Evolutionary conservation across 139 green algal genomes (phyloP).

Genomic region (Coelastrella sp.): DNA sequence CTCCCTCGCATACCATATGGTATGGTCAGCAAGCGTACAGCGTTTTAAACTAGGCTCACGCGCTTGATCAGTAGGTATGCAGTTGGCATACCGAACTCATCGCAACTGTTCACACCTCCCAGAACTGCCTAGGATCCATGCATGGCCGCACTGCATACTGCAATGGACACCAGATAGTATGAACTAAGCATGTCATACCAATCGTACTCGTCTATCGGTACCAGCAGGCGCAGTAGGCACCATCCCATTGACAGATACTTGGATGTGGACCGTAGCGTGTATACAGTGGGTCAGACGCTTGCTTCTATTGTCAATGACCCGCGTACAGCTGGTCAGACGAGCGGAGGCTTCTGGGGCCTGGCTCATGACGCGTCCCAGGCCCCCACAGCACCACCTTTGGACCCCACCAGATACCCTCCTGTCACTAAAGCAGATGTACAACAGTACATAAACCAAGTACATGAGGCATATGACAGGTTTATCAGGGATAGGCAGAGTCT

Average conservation of each 20-base stretch:
- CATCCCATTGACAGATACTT: conserved; percentile 7
- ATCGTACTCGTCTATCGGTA: conserved; percentile 10
- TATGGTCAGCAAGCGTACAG: too few species aligned
- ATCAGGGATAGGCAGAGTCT: conserved; percentile 56
- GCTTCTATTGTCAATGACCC: conserved; percentile 68
- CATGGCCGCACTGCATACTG: not conserved
- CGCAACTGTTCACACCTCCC: too few species aligned
- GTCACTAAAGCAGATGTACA: conserved; percentile 56
- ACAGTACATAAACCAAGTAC: conserved; percentile 56
- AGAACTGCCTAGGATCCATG: not conserved
- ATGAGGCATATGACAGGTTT: conserved; percentile 57
- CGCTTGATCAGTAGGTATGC: too few species aligned
- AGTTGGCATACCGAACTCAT: too few species aligned
- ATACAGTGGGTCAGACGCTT: conserved; percentile 63
- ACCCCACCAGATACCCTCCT: conserved; percentile 62
- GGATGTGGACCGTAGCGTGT: conserved; percentile 52
- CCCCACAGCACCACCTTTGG: conserved; percentile 55
- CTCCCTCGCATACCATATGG: too few species aligned
- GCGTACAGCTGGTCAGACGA: conserved; percentile 44
- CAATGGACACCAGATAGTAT: not conserved
- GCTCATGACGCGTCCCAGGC: conserved; percentile 8
- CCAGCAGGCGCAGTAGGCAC: not conserved
- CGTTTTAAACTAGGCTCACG: too few species aligned
- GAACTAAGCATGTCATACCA: not conserved
- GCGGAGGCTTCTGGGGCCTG: conserved; percentile 55